A percentile compares a stretch with the other conserved stretches of the same genome.
Conservation (phyloP, 202 grass and related monocot genomes). For the Saccharum hybrid region DNA sequence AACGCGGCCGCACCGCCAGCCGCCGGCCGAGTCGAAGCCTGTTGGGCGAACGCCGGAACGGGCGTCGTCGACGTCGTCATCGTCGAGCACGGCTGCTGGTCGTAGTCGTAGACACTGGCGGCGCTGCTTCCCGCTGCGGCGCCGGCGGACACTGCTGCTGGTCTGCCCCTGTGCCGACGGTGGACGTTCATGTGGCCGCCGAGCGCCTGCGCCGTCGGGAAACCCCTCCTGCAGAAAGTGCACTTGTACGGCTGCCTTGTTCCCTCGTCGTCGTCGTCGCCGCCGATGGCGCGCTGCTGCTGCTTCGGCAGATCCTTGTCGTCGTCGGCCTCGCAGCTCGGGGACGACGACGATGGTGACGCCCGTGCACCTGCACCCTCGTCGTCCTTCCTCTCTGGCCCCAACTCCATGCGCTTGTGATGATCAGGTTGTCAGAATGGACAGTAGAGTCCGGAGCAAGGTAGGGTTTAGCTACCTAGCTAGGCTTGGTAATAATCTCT, state of each 20-base stretch:
- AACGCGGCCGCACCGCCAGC: neutral
- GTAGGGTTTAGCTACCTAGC: neutral
- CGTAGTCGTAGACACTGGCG: neutral
- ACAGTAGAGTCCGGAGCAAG: neutral
- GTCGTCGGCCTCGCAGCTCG: neutral
- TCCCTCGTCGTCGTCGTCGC: conserved; percentile 23
- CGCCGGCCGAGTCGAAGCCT: neutral
- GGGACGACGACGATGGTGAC: neutral
- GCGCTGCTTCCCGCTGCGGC: neutral
- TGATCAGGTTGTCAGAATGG: neutral
- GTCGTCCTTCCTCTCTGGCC: conserved; percentile 20
- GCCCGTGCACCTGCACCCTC: neutral
- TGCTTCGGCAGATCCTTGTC: neutral
- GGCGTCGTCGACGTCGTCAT: neutral
- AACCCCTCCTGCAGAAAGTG: conserved; percentile 80
- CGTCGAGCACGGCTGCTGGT: neutral
- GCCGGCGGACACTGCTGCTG: neutral
- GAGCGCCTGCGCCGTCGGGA: conserved; percentile 82
- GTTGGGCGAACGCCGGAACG: neutral
- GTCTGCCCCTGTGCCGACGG: conserved; percentile 52
- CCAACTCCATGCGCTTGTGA: conserved; percentile 29
- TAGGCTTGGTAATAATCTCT: neutral
- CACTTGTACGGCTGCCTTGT: conserved; percentile 73
- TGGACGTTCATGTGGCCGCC: conserved; percentile 91
- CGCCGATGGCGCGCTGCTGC: neutral